Percentiles rank a stretch among this genome's conserved stretches.
Conservation (phyloP, 768 basidiomycete genomes). For the Tricholoma bakamatsutake region DNA sequence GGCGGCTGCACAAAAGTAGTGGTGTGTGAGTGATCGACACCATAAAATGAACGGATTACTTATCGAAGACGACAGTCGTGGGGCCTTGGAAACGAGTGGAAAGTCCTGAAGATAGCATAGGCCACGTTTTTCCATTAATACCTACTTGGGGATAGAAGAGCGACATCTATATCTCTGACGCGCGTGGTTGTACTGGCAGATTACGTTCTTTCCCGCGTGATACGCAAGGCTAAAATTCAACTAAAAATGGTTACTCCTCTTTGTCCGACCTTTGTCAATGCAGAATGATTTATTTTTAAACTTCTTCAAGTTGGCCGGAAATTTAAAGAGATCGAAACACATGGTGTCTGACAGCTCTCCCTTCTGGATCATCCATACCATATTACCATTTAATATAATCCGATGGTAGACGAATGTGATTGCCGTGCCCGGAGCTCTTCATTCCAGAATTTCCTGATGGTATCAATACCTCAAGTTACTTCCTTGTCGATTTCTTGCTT, state of each 20-base stretch:
- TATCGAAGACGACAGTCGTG: background rate
- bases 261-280: background rate
- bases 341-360: background rate
- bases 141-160: background rate
- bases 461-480: background rate
- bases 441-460: background rate
- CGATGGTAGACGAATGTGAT: background rate
- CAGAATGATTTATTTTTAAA: background rate
- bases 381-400: too few relatives aligned
- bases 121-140: background rate
- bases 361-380: background rate
- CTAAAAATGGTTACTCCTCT: background rate
- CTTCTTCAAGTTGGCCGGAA: background rate
- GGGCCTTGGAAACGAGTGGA: background rate
- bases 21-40: too few relatives aligned
- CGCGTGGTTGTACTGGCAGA: conserved; percentile 11
- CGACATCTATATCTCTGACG: conserved; percentile 8
- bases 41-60: background rate
- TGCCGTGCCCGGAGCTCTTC: too few relatives aligned
- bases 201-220: background rate
- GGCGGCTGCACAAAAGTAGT: too few relatives aligned
- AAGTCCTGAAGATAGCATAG: background rate
- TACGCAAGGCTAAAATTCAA: background rate
- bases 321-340: background rate
- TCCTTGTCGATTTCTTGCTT: background rate